Percentiles rank a stretch among this genome's conserved stretches.
Evolutionary conservation across 768 basidiomycete species (phyloP).

Genomic region (Rhizopogon roseolus): DNA sequence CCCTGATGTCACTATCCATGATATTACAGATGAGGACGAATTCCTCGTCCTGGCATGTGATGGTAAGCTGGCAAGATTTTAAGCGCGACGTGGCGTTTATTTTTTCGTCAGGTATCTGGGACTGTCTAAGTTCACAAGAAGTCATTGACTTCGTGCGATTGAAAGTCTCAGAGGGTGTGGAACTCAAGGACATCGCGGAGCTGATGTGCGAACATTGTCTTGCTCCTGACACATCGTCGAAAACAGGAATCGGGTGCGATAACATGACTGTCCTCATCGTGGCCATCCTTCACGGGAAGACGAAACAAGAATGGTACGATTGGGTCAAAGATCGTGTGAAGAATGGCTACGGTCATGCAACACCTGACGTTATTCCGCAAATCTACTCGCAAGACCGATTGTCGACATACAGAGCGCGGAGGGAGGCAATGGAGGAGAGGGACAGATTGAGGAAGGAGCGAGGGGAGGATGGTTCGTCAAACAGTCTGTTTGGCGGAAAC

Average conservation of each 20-base stretch:
- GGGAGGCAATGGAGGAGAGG: conserved; percentile 51
- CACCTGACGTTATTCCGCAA: conserved; percentile 71
- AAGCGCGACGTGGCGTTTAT: conserved; percentile 1
- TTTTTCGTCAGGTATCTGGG: conserved; percentile 87
- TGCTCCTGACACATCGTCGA: conserved; percentile 88
- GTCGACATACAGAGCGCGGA: conserved; percentile 55
- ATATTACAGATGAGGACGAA: conserved; percentile 86
- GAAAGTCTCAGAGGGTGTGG: conserved; percentile 72
- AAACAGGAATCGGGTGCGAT: conserved; percentile 94
- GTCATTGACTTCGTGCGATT: conserved; percentile 86
- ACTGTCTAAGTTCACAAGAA: conserved; percentile 91
- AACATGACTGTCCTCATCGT: conserved; percentile 97
- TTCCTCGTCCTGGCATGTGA: conserved; percentile 97
- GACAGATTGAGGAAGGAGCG: conserved; percentile 35
- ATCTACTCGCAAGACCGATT: conserved; percentile 67
- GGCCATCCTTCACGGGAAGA: conserved; percentile 80
- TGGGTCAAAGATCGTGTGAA: conserved; percentile 87
- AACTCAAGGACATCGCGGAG: conserved; percentile 81
- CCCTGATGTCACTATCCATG: conserved; percentile 84
- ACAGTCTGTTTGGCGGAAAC: conserved; percentile 28
- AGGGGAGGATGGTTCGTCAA: conserved; percentile 25
- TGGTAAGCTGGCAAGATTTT: conserved; percentile 46
- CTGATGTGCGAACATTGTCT: conserved; percentile 89
- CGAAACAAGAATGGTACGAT: conserved; percentile 87
- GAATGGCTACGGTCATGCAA: conserved; percentile 67